Evolutionary conservation across 2,329 filamentous ascomycete genomes (phyloP).

Genomic region (Calonectria ilicicola): DNA sequence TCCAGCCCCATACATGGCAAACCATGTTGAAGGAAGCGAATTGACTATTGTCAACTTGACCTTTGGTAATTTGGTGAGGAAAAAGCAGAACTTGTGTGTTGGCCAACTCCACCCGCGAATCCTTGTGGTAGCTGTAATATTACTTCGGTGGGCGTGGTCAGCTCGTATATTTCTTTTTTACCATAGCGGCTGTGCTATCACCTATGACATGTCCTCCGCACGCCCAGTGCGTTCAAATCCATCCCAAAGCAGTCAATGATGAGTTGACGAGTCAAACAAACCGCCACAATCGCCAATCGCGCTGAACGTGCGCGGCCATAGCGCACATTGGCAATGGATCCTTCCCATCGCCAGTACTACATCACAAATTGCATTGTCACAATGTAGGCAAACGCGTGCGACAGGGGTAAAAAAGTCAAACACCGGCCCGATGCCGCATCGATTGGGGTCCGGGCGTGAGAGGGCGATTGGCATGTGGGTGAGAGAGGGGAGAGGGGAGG

Average conservation of each 20-base stretch:
- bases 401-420: neutral
- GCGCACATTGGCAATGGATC: slow-evolving; percentile 5
- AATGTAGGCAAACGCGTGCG: neutral
- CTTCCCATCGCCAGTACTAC: neutral
- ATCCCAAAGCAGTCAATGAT: neutral
- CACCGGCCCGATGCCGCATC: neutral
- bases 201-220: neutral
- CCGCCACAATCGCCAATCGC: neutral
- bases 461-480: neutral
- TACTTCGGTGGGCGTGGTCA: neutral
- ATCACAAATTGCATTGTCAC: slow-evolving; percentile 1
- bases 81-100: neutral
- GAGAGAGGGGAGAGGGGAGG: neutral
- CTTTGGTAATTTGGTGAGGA: neutral
- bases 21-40: neutral
- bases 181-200: neutral
- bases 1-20: neutral
- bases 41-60: neutral
- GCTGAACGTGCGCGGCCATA: neutral
- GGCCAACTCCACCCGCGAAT: neutral
- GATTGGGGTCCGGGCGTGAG: neutral
- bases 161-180: neutral
- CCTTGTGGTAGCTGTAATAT: neutral
- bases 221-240: neutral
- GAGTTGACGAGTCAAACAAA: neutral